These are phyloP conservation scores for Agroathelia rolfsii DNA, from an alignment of 1,284 basidiomycete species.

Conservation along the genomic window DNA sequence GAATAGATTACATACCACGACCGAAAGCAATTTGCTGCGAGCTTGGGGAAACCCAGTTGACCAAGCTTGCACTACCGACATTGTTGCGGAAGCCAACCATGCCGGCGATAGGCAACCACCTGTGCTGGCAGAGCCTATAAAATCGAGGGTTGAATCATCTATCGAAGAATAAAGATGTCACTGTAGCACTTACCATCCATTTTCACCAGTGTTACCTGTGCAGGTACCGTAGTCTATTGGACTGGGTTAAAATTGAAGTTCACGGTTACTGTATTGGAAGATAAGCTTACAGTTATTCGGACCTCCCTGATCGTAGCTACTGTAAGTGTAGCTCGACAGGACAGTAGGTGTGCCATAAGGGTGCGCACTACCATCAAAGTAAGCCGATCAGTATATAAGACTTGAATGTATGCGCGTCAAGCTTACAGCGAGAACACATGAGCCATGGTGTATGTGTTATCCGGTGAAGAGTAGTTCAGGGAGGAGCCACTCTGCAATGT, in stretches of 20 bases:
- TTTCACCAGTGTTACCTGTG: constrained; percentile 13
- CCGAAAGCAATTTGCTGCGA: constrained; percentile 26
- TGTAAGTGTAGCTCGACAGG: constrained; percentile 26
- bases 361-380: constrained; percentile 17
- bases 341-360: constrained; percentile 32
- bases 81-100: constrained; percentile 28
- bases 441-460: constrained; percentile 26
- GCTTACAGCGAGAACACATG: constrained; percentile 28
- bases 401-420: constrained; percentile 11
- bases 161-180: constrained; percentile 15
- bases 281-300: constrained; percentile 21
- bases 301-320: constrained; percentile 20
- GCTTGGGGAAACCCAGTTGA: constrained; percentile 19
- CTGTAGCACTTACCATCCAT: constrained; percentile 10
- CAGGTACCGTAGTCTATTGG: constrained; percentile 4
- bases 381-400: neutral
- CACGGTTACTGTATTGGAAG: too few relatives aligned
- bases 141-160: constrained; percentile 1
- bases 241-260: constrained; percentile 7
- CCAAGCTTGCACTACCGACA: constrained; percentile 18
- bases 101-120: constrained; percentile 24
- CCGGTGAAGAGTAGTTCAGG: constrained; percentile 23
- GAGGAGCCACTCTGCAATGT: constrained; percentile 17
- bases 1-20: constrained; percentile 21
- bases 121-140: constrained; percentile 23